phyloP scores from a whole-genome alignment of 257 asterid genomes.

The Coffea canephora region DNA sequence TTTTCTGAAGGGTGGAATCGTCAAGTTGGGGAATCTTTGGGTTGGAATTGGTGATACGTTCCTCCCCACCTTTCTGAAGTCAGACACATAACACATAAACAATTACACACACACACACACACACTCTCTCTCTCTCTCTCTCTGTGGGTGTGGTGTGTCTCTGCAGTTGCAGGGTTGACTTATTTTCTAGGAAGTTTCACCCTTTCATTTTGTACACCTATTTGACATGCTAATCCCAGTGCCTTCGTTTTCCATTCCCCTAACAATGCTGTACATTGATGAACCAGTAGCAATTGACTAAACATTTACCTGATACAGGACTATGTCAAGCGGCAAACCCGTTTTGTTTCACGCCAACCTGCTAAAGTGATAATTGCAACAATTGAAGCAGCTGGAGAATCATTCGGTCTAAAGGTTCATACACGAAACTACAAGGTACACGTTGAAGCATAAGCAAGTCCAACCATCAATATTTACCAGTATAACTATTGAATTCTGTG shows the following conservation, averaged over 20 bases:
- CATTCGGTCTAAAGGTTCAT: constrained; percentile 81
- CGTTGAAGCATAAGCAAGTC: neutral
- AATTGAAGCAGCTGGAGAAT: constrained; percentile 71
- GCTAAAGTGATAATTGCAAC: constrained; percentile 66
- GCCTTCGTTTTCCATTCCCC: neutral
- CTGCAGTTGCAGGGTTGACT: neutral
- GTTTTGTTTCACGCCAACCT: constrained; percentile 88
- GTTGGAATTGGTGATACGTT: neutral
- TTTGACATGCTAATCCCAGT: neutral
- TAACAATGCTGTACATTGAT: neutral
- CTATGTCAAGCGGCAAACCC: constrained; percentile 82
- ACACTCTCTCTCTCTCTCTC: neutral
- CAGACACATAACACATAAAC: neutral
- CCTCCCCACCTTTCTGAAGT: neutral
- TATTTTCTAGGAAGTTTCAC: neutral
- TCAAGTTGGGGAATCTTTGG: neutral
- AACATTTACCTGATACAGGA: constrained; percentile 47
- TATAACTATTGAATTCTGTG: neutral
- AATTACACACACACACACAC: neutral
- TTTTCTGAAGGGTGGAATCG: neutral
- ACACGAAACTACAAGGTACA: constrained; percentile 78
- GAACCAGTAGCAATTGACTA: neutral
- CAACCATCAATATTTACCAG: neutral
- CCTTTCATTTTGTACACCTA: neutral
- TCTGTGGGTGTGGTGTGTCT: neutral